Base-by-base conservation (phyloP, 257 asterid genomes). In the Cordia subcordata region DNA sequence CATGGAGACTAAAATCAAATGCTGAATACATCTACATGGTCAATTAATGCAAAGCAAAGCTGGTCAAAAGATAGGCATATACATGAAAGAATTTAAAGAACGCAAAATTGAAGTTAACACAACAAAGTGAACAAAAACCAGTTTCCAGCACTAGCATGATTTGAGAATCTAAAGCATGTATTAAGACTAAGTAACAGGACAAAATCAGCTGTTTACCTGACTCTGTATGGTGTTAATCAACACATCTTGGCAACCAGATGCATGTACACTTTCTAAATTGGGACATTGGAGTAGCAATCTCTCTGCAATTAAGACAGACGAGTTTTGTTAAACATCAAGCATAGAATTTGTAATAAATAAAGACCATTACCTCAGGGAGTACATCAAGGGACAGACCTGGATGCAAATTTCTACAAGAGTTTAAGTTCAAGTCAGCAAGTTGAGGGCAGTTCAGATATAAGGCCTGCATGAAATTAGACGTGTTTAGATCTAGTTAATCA, bases 221-320 rank as follows among this genome's bases (percentile, higher is more conserved):
- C 79, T 74, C 70, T 85, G 79, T 47, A 93, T 82, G 65, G 96
- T 65, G 57, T 83, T 74, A 54, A 87, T 77, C 72, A 93, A 83
- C 76, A 55, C 66, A 40, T 77, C 78, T 57, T 78, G 77, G 55
- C 97, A 89, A 22, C 86, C 90, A 8, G 87, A 71, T 65, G 99
- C 96, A 55, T 89, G 86, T 35, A 93, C 97, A 44, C 70, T 76
- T 75, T 93, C 94, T 62, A 93, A 70, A 60, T 75, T 82, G 40
- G 90, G 79, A 79, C 99, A 93, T 61, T 86, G 95, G 68, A 93
- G 90, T 46, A 85, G 74, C 78, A 85, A 75, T 55, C 94, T 86
- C 83, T 82, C 99, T 93, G 85, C 22, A 15, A 22, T 71, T 67
- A 64, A 47, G 58, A 35, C 40, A 39, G 68, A 37, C 16, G 42